Percentiles rank a stretch among this genome's conserved stretches.
Conservation (phyloP, 306 rosid genomes). For the Citrullus amarus region DNA sequence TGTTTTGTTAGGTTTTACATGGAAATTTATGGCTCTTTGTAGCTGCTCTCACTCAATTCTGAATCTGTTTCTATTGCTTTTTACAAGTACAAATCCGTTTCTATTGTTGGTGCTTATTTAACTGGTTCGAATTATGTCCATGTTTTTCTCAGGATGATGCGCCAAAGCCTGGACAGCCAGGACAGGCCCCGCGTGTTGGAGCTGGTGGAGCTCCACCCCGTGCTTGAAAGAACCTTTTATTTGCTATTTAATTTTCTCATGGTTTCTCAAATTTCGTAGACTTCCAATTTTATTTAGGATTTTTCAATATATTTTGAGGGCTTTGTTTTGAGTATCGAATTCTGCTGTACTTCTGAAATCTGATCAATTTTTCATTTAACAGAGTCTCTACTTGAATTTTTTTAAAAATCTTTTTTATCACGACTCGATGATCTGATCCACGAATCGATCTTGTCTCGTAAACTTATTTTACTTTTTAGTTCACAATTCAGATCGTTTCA, state of each 20-base stretch:
- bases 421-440: neutral
- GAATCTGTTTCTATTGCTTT: neutral
- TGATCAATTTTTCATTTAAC: neutral
- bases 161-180: conserved; percentile 60
- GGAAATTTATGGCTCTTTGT: neutral
- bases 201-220: conserved; percentile 42
- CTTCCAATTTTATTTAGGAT: neutral
- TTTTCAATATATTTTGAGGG: neutral
- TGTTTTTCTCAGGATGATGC: conserved; percentile 34
- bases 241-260: neutral
- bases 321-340: neutral
- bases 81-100: neutral
- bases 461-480: too few species aligned
- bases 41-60: neutral
- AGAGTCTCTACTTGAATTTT: neutral
- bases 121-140: neutral
- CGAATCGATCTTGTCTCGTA: neutral
- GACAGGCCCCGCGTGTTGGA: conserved; percentile 48
- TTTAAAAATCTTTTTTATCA: neutral
- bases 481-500: neutral
- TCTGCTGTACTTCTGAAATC: neutral
- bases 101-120: neutral
- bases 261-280: neutral
- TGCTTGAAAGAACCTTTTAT: conserved; percentile 6
- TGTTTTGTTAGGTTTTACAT: neutral